Conservation (phyloP, 495 filamentous ascomycete genomes). For the Hamigera avellanea region DNA sequence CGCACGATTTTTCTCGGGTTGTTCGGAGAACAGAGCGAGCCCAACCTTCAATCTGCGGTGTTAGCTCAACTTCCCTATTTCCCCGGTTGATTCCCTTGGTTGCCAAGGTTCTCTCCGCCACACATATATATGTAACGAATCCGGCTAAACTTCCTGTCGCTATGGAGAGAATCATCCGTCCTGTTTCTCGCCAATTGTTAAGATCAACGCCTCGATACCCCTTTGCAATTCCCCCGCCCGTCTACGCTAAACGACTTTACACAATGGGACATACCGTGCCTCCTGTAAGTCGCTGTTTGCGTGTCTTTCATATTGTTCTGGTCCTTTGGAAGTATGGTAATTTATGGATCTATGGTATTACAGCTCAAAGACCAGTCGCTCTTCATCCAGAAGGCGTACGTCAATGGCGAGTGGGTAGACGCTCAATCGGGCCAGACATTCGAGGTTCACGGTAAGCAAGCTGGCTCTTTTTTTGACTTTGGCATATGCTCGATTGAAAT, state of each 20-base stretch:
- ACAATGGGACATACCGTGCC: constrained; percentile 32
- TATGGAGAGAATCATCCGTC: constrained; percentile 31
- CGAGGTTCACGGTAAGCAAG: constrained; percentile 52
- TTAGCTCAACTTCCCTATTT: no score
- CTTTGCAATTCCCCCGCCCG: constrained; percentile 23
- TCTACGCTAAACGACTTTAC: constrained; percentile 26
- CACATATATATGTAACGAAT: not conserved
- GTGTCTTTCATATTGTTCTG: no score
- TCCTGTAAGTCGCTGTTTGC: constrained; percentile 26
- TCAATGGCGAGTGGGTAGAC: constrained; percentile 76
- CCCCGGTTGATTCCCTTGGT: not conserved
- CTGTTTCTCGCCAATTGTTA: constrained; percentile 27
- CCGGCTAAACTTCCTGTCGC: constrained; percentile 1
- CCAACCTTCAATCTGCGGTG: no score
- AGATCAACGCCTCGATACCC: constrained; percentile 28
- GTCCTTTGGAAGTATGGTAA: not conserved
- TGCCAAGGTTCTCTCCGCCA: no score
- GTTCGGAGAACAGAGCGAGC: not conserved
- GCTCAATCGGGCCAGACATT: constrained; percentile 72
- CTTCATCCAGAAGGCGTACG: constrained; percentile 70
- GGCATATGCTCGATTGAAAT: not conserved
- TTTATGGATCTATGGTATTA: not conserved
- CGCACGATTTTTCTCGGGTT: constrained; percentile 16
- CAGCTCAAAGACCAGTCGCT: constrained; percentile 79
- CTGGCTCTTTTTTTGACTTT: no score